Evolutionary conservation across 768 basidiomycete genomes (phyloP).

Genomic region (Mycena belliarum): DNA sequence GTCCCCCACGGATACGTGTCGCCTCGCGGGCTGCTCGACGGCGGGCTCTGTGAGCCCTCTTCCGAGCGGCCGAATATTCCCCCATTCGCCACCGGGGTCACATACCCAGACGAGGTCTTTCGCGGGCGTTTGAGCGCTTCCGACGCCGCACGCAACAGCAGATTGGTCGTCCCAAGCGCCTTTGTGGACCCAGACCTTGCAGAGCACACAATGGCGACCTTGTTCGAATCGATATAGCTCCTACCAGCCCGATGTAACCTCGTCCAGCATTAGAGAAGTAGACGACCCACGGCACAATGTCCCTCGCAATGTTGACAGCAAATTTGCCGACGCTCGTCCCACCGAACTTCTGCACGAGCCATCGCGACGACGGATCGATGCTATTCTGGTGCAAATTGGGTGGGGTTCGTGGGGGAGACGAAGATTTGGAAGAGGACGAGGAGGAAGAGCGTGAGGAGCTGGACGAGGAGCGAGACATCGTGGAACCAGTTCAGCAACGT

Average conservation of each 20-base stretch:
- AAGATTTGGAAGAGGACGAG: no score
- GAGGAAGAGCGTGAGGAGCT: slow-evolving; percentile 29
- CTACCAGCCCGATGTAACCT: slow-evolving; percentile 36
- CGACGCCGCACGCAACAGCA: slow-evolving; percentile 83
- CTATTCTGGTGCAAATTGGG: slow-evolving; percentile 80
- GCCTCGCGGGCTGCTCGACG: slow-evolving; percentile 39
- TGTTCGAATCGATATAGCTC: slow-evolving; percentile 72
- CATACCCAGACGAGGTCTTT: slow-evolving; percentile 46
- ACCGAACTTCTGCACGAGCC: slow-evolving; percentile 96
- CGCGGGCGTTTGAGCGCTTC: slow-evolving; percentile 65
- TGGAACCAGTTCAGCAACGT: not conserved
- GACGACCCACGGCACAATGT: slow-evolving; percentile 80
- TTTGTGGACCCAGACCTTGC: slow-evolving; percentile 96
- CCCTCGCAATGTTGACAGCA: slow-evolving; percentile 75
- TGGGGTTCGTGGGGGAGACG: slow-evolving; percentile 54
- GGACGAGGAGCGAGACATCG: slow-evolving; percentile 12
- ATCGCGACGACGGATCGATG: slow-evolving; percentile 67
- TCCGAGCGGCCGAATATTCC: slow-evolving; percentile 43
- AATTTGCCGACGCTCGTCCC: slow-evolving; percentile 94
- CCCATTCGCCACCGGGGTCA: slow-evolving; percentile 55
- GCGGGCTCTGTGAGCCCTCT: slow-evolving; percentile 37
- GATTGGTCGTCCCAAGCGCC: slow-evolving; percentile 91
- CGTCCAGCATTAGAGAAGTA: not conserved
- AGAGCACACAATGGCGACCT: slow-evolving; percentile 93
- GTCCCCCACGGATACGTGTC: slow-evolving; percentile 16